A percentile compares a stretch with the other conserved stretches of the same genome.
These are phyloP conservation scores for Entomortierella lignicola DNA, from an alignment of 192 early-diverging fungal genomes.

Conservation along the genomic window DNA sequence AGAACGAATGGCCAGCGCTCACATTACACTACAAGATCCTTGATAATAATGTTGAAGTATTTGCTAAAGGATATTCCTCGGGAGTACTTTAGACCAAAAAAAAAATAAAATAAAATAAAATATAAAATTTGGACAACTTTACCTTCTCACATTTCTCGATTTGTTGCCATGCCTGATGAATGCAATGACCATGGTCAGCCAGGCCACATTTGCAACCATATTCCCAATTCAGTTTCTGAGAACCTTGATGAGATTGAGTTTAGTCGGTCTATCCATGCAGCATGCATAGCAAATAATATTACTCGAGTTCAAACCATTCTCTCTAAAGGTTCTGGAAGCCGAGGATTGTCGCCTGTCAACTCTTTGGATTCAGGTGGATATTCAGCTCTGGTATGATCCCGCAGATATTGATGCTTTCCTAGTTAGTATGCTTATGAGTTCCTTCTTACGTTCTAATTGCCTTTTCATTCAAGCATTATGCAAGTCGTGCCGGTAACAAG, in stretches of 20 bases:
- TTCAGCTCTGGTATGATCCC: conserved; percentile 21
- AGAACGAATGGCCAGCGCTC: conserved; percentile 54
- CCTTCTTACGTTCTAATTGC: no score
- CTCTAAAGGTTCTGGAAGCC: neutral
- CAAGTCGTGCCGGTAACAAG: conserved; percentile 40
- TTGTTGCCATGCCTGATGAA: neutral
- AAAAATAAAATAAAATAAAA: neutral
- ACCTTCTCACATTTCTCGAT: conserved; percentile 3
- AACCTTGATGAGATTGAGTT: conserved; percentile 47
- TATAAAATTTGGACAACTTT: no score
- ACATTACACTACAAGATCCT: conserved; percentile 68
- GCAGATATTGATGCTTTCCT: no score
- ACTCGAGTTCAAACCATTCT: conserved; percentile 31
- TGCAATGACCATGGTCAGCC: conserved; percentile 22
- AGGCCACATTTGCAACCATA: conserved; percentile 39
- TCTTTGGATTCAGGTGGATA: conserved; percentile 41
- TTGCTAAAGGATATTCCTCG: conserved; percentile 67
- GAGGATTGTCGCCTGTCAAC: conserved; percentile 24
- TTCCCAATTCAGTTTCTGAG: conserved; percentile 18
- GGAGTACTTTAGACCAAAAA: conserved; percentile 56
- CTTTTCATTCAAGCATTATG: conserved; percentile 32
- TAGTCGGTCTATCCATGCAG: conserved; percentile 44
- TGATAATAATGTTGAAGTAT: conserved; percentile 70
- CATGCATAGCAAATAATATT: conserved; percentile 38
- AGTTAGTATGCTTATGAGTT: no score